These are phyloP conservation scores for Jacaranda copaia DNA, from an alignment of 257 asterid genomes.

Conservation along the genomic window DNA sequence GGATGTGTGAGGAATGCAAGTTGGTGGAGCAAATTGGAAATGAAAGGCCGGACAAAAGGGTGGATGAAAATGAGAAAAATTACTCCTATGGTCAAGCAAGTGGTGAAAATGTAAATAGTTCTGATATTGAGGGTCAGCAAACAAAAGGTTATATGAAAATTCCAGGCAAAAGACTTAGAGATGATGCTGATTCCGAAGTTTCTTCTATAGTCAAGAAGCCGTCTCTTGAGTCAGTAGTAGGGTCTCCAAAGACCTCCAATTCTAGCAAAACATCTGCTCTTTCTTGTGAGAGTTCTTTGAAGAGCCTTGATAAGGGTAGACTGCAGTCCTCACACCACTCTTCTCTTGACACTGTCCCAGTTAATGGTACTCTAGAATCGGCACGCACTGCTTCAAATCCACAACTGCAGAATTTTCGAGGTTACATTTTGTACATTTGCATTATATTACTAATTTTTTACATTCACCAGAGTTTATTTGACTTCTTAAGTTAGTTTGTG, in stretches of 20 bases:
- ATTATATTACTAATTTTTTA: background rate
- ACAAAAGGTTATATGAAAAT: background rate
- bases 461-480: background rate
- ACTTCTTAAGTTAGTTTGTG: background rate
- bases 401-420: background rate
- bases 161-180: background rate
- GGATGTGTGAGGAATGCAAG: constrained; percentile 13
- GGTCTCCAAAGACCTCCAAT: background rate
- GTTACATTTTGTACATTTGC: background rate
- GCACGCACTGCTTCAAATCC: background rate
- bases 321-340: background rate
- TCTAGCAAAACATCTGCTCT: background rate
- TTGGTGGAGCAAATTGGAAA: background rate
- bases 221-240: background rate
- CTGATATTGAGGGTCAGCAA: background rate
- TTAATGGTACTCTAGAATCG: background rate
- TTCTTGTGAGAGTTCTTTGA: background rate
- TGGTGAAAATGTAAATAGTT: background rate
- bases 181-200: background rate
- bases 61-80: background rate
- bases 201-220: background rate
- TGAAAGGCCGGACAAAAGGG: background rate
- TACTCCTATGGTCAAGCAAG: background rate
- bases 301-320: background rate
- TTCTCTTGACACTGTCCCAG: background rate